Evolutionary conservation across 2,329 filamentous ascomycete genomes (phyloP).

Genomic region (Epicoccum sorghinum): DNA sequence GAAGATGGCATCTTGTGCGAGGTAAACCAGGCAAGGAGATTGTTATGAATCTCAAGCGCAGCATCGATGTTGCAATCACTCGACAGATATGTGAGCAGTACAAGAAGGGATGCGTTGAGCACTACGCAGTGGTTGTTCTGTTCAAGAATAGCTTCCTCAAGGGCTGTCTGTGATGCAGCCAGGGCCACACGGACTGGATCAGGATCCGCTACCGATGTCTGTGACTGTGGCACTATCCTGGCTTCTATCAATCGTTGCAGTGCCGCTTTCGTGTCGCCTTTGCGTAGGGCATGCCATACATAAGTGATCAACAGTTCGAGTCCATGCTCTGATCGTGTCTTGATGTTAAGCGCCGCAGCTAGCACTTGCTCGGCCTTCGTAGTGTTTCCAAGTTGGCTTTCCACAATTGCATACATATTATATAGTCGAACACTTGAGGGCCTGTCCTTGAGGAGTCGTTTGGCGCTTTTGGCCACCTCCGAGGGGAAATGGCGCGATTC

Average conservation of each 20-base stretch:
- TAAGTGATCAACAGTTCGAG: slow-evolving; percentile 61
- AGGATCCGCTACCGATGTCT: slow-evolving; percentile 3
- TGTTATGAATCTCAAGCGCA: slow-evolving; percentile 48
- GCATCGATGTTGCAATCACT: slow-evolving; percentile 40
- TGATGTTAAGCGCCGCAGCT: slow-evolving; percentile 68
- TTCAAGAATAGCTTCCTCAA: slow-evolving; percentile 61
- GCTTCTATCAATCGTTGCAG: slow-evolving; percentile 44
- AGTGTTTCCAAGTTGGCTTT: slow-evolving; percentile 63
- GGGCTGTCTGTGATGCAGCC: slow-evolving; percentile 33
- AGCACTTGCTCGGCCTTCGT: slow-evolving; percentile 70
- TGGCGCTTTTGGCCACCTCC: slow-evolving; percentile 71
- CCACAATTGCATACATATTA: slow-evolving; percentile 77
- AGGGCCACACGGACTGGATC: neutral
- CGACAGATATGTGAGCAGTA: slow-evolving; percentile 71
- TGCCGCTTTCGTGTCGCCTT: slow-evolving; percentile 43
- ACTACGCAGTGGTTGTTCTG: slow-evolving; percentile 52
- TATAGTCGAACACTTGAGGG: slow-evolving; percentile 72
- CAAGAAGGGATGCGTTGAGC: slow-evolving; percentile 65
- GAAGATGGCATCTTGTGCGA: slow-evolving; percentile 26
- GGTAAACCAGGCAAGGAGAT: slow-evolving; percentile 30
- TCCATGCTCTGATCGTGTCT: slow-evolving; percentile 56
- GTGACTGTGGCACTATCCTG: slow-evolving; percentile 5
- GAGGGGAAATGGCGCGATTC: slow-evolving; percentile 62
- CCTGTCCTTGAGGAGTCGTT: slow-evolving; percentile 71
- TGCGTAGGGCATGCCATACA: slow-evolving; percentile 70